phyloP scores from a whole-genome alignment of 2,329 filamentous ascomycete species.

The Didymella exigua region DNA sequence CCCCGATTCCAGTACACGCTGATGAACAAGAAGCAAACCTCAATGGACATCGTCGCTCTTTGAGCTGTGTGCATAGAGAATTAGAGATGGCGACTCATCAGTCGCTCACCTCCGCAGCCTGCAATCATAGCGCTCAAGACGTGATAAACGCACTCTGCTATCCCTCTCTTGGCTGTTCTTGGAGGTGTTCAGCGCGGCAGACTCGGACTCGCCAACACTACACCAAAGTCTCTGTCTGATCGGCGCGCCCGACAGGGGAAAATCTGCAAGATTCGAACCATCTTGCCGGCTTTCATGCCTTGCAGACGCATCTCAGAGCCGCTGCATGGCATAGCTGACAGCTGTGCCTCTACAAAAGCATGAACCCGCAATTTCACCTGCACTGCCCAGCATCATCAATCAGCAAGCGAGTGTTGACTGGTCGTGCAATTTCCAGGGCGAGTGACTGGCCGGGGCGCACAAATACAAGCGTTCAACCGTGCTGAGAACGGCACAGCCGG shows the following conservation, averaged over 20 bases:
- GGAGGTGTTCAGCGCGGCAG: background rate
- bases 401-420: background rate
- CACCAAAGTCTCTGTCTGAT: conserved; percentile 15
- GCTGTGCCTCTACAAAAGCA: conserved; percentile 7
- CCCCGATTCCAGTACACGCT: background rate
- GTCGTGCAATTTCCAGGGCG: conserved; percentile 5
- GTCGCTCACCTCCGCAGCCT: background rate
- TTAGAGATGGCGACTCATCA: background rate
- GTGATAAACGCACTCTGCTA: background rate
- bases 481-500: conserved; percentile 22
- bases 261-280: background rate
- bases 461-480: conserved; percentile 30
- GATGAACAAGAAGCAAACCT: background rate
- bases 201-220: background rate
- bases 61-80: conserved; percentile 5
- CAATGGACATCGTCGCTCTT: background rate
- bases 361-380: conserved; percentile 9
- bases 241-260: conserved; percentile 18
- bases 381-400: background rate
- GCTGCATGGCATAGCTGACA: conserved; percentile 8
- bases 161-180: background rate
- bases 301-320: conserved; percentile 18
- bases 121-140: background rate
- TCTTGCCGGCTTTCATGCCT: background rate
- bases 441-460: conserved; percentile 14